phyloP scores from a whole-genome alignment of 148 eudicot species.

The Rhododendron kiyosumense region DNA sequence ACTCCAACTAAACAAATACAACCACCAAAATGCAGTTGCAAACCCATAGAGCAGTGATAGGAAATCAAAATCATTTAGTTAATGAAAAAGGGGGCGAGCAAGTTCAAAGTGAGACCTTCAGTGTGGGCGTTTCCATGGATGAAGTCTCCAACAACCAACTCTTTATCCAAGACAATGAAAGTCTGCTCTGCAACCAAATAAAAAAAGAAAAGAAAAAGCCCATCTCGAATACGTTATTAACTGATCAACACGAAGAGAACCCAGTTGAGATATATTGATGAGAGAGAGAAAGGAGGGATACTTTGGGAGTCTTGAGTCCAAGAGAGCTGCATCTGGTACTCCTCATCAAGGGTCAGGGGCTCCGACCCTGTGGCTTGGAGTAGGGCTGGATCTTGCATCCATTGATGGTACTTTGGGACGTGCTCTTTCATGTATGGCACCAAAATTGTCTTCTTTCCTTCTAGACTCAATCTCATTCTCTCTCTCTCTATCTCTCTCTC shows the following conservation, averaged over 20 bases:
- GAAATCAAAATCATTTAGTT: background rate
- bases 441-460: conserved; percentile 60
- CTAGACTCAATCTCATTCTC: conserved; percentile 45
- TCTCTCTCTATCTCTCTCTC: background rate
- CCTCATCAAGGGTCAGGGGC: conserved; percentile 72
- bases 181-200: conserved; percentile 60
- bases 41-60: background rate
- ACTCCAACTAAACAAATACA: background rate
- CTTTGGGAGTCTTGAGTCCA: conserved; percentile 87
- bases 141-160: conserved; percentile 52
- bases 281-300: conserved; percentile 11
- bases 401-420: conserved; percentile 70
- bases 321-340: conserved; percentile 85
- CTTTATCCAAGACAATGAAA: conserved; percentile 80
- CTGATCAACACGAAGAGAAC: background rate
- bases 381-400: conserved; percentile 84
- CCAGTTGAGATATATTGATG: background rate
- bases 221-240: background rate
- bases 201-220: background rate
- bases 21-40: background rate
- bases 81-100: conserved; percentile 11
- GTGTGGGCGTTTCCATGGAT: conserved; percentile 56
- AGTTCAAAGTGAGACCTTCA: conserved; percentile 48
- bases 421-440: conserved; percentile 88
- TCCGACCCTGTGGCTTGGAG: conserved; percentile 89